These are phyloP conservation scores for Hyaloscypha variabilis DNA, from an alignment of 495 filamentous ascomycete species.

Conservation along the genomic window DNA sequence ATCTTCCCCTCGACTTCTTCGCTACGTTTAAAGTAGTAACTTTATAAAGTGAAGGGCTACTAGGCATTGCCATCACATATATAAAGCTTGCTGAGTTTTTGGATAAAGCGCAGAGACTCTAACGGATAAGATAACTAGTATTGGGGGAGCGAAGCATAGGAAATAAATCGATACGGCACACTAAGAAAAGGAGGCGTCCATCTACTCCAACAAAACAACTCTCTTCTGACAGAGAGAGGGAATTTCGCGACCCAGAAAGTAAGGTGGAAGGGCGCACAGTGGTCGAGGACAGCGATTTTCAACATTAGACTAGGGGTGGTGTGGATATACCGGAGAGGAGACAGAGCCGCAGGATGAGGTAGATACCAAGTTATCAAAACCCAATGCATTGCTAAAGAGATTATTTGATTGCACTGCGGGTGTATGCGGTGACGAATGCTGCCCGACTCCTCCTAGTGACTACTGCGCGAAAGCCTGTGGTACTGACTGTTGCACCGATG, in stretches of 20 bases:
- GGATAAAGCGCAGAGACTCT: conserved; percentile 17
- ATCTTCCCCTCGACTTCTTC: conserved; percentile 24
- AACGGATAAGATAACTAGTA: conserved; percentile 19
- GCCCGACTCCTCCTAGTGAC: too few species aligned
- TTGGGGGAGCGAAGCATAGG: conserved; percentile 20
- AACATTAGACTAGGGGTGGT: conserved; percentile 6
- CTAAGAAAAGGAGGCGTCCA: conserved; percentile 17
- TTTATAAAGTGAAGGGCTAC: conserved; percentile 17
- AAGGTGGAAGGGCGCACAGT: conserved; percentile 6
- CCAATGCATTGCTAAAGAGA: background rate
- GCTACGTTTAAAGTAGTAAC: conserved; percentile 20
- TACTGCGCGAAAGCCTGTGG: too few species aligned
- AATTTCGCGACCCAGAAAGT: conserved; percentile 17
- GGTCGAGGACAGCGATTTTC: background rate
- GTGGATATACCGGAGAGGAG: conserved; percentile 15
- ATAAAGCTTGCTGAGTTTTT: conserved; percentile 24
- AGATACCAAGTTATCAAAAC: conserved; percentile 6
- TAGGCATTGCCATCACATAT: conserved; percentile 23
- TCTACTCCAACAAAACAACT: conserved; percentile 16
- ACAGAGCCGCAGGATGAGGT: conserved; percentile 16
- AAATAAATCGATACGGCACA: conserved; percentile 15
- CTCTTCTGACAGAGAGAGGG: conserved; percentile 20
- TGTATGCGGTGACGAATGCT: too few species aligned
- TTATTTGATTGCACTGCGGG: too few species aligned
- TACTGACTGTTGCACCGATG: too few species aligned